Base-by-base conservation (phyloP, 2,329 filamentous ascomycete genomes). In the Alternaria sp. region DNA sequence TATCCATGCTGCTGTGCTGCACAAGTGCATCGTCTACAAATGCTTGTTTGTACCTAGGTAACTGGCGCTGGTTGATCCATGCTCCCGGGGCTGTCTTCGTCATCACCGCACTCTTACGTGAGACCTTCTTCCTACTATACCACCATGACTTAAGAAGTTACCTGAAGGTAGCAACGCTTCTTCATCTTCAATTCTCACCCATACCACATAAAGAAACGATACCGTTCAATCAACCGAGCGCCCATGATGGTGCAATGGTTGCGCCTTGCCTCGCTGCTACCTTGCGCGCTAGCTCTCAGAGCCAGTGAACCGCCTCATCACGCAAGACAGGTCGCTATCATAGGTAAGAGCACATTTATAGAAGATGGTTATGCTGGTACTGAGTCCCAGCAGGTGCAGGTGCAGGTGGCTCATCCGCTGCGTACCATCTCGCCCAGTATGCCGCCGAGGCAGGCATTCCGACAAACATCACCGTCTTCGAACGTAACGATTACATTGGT, bases 401-500 rank as follows among this genome's bases (percentile, higher is more conserved):
- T 47, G 90, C 95, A 43, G 94, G 88, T 30, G 95, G 95, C 30
- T 88, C 95, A 5, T 96, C 94, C 2, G 84, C 93, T 3, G 94
- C 95, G 0, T 97, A 95, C 78, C 88, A 94, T 72, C 83, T 99
- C 47, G 85, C 85, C 39, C 87, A 90, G 71, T 94, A 89, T 76
- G 90, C 92, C 22, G 79, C 86, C 4, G 79, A 86, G 59, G 82
- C 81, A 24, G 76, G 84, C n/a, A 78, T 91, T 18, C 81, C 84
- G 2, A 75, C 94, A 59, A 91, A 96, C 67, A 90, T 98, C 70
- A 96, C 93, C 22, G 83, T 99, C 28, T 97, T 94, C 76, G 95
- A 99, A 73, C 90, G 89, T 68, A 88, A 88, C 16, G 77, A 82
- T 32, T 92, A 89, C 67, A 85, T 98, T 43, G 95, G 95, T 30